phyloP scores from a whole-genome alignment of 257 asterid genomes.

The Prunella vulgaris region DNA sequence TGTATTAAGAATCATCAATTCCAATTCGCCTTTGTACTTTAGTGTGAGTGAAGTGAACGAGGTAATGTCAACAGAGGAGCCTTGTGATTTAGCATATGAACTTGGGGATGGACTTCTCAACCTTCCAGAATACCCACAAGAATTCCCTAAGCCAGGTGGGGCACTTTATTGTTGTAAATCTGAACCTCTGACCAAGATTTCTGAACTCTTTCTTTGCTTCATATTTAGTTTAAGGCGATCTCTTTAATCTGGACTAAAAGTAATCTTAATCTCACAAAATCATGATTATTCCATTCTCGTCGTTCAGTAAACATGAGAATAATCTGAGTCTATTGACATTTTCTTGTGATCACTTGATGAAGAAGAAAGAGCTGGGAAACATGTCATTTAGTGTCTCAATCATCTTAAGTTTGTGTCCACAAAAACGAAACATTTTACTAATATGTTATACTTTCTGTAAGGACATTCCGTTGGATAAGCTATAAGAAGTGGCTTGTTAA shows the following conservation, averaged over 20 bases:
- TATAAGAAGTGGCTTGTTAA: background rate
- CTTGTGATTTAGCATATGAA: conserved; percentile 85
- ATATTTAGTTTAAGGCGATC: no score
- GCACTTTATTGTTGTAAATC: background rate
- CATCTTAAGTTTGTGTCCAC: background rate
- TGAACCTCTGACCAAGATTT: background rate
- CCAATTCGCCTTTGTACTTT: conserved; percentile 62
- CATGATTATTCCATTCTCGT: background rate
- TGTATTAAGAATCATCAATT: conserved; percentile 41
- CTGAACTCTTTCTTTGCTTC: background rate
- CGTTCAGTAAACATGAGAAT: background rate
- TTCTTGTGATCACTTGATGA: background rate
- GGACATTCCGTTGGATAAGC: background rate
- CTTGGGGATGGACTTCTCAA: conserved; percentile 67
- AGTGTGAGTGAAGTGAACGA: conserved; percentile 44
- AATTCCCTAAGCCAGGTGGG: conserved; percentile 76
- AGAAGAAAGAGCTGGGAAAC: conserved; percentile 6
- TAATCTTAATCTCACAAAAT: background rate
- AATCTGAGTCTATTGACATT: background rate
- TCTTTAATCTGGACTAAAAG: background rate
- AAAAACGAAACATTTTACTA: background rate
- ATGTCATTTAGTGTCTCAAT: background rate
- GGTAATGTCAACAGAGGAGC: conserved; percentile 82
- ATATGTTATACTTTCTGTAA: background rate
- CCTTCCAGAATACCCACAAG: conserved; percentile 57